Conservation (phyloP, 768 basidiomycete species). For the Termitomyces sp. region DNA sequence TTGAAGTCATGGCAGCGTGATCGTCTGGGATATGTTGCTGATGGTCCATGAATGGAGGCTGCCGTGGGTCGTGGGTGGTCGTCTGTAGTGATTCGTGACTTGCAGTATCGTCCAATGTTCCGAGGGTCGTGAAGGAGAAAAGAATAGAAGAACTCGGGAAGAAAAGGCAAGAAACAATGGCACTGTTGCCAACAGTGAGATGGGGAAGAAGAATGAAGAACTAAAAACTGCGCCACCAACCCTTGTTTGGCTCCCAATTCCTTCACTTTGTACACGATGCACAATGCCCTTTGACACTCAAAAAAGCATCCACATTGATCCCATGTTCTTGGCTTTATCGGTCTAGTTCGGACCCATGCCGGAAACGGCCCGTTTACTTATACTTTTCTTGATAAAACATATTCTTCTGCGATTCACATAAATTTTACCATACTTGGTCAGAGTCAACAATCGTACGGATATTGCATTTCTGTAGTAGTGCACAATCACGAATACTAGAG, state of each 20-base stretch:
- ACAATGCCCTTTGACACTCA: slow-evolving; percentile 10
- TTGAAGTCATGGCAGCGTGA: slow-evolving; percentile 38
- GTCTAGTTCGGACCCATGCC: slow-evolving; percentile 1
- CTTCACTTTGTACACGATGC: slow-evolving; percentile 20
- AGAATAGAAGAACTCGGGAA: slow-evolving; percentile 24
- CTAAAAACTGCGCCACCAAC: slow-evolving; percentile 23
- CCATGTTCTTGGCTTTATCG: slow-evolving; percentile 4
- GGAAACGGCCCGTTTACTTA: neutral
- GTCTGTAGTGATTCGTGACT: slow-evolving; percentile 21
- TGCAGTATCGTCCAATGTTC: slow-evolving; percentile 23
- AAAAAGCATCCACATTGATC: slow-evolving; percentile 1
- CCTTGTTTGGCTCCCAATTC: slow-evolving; percentile 21
- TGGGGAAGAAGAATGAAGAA: slow-evolving; percentile 20
- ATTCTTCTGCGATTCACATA: neutral
- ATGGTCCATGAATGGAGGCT: slow-evolving; percentile 38
- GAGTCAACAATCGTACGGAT: neutral
- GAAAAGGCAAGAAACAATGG: slow-evolving; percentile 28
- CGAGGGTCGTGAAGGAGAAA: slow-evolving; percentile 32
- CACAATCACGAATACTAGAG: no score
- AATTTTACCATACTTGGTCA: slow-evolving; percentile 1
- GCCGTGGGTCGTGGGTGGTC: slow-evolving; percentile 26
- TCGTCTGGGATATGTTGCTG: slow-evolving; percentile 42
- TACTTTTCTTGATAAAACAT: neutral
- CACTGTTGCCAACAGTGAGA: slow-evolving; percentile 15
- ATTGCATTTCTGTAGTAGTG: neutral